Conservation (phyloP, 2,329 filamentous ascomycete species). For the Alternaria panax region DNA sequence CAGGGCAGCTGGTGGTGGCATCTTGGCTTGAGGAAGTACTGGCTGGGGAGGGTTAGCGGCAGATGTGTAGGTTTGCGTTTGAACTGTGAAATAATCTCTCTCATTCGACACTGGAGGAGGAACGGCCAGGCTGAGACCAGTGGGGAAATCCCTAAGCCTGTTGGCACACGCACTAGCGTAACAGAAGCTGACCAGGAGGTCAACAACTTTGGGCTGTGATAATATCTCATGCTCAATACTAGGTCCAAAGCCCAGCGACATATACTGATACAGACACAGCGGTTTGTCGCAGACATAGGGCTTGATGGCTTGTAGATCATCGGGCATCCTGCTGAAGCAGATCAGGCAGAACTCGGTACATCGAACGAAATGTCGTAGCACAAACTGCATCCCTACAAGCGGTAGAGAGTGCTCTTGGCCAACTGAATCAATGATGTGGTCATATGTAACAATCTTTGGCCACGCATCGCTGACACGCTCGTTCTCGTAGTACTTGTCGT, state of each 20-base stretch:
- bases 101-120: slow-evolving; percentile 47
- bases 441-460: slow-evolving; percentile 57
- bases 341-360: slow-evolving; percentile 89
- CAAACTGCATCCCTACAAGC: slow-evolving; percentile 73
- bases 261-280: slow-evolving; percentile 87
- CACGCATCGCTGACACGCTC: slow-evolving; percentile 46
- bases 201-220: slow-evolving; percentile 80
- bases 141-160: slow-evolving; percentile 63
- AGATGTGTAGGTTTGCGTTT: background rate
- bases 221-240: slow-evolving; percentile 85
- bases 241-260: slow-evolving; percentile 83
- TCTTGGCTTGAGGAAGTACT: background rate
- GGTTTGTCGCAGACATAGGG: slow-evolving; percentile 76
- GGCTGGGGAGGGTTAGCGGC: background rate
- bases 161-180: slow-evolving; percentile 63
- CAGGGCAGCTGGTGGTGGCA: background rate
- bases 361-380: slow-evolving; percentile 76
- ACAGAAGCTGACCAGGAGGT: slow-evolving; percentile 83
- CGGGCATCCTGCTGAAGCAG: slow-evolving; percentile 74
- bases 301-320: slow-evolving; percentile 73
- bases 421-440: slow-evolving; percentile 55
- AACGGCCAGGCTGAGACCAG: slow-evolving; percentile 63
- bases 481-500: slow-evolving; percentile 51
- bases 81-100: slow-evolving; percentile 17
- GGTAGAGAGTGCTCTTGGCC: slow-evolving; percentile 60